Evolutionary conservation across 2,329 filamentous ascomycete genomes (phyloP).

Genomic region (Phaeoacremonium minimum): DNA sequence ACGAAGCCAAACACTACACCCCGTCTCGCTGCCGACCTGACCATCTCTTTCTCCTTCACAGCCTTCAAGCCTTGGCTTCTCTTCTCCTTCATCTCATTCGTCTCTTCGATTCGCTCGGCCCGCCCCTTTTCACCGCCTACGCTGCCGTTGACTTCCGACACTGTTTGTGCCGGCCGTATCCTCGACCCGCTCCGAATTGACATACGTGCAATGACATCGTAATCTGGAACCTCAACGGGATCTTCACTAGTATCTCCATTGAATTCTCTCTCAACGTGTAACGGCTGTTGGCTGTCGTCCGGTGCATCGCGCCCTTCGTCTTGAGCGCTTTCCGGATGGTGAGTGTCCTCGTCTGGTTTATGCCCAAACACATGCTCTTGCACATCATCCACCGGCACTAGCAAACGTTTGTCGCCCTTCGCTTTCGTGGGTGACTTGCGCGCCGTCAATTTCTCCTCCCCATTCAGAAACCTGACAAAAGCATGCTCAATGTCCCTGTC

Average conservation of each 20-base stretch:
- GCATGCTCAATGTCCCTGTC: constrained; percentile 49
- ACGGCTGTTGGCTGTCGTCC: no score
- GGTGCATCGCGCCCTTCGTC: no score
- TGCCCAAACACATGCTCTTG: constrained; percentile 45
- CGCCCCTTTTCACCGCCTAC: constrained; percentile 51
- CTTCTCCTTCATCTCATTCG: constrained; percentile 43
- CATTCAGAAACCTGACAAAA: constrained; percentile 32
- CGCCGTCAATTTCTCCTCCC: constrained; percentile 7
- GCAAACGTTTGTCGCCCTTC: constrained; percentile 47
- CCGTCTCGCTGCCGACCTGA: constrained; percentile 58
- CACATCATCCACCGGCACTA: constrained; percentile 44
- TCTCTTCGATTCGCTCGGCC: constrained; percentile 47
- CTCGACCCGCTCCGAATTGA: constrained; percentile 30
- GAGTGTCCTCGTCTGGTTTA: constrained; percentile 8
- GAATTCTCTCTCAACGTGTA: no score
- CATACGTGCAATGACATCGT: constrained; percentile 21
- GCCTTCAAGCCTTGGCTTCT: constrained; percentile 40
- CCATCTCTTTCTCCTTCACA: constrained; percentile 48
- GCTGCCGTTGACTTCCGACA: constrained; percentile 50
- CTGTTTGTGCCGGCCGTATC: constrained; percentile 26
- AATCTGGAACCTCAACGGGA: constrained; percentile 10
- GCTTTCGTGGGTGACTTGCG: constrained; percentile 14
- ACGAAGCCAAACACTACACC: constrained; percentile 51
- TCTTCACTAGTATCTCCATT: no score
- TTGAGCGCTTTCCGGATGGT: not conserved